Evolutionary conservation across 2,329 filamentous ascomycete genomes (phyloP), one percentile per base, ranked within the genome.

Genomic region (Fusarium agapanthi): DNA sequence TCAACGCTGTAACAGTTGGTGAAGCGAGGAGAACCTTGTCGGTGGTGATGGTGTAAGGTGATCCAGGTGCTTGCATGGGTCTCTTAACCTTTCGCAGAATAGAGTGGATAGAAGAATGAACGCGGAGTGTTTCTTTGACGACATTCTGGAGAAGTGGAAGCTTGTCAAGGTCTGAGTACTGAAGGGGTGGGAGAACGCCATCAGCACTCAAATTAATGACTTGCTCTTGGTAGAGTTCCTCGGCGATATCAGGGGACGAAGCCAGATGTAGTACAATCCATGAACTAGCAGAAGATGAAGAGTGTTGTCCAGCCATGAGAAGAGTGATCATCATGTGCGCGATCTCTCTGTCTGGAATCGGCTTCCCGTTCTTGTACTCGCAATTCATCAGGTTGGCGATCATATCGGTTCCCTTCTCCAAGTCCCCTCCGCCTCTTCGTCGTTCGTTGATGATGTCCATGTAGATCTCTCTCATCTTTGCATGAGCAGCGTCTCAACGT

Each of bases 291-390:
- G 92, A 91, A 10, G 93, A 92, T 0, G 92, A 95, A 4, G 92
- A 93, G 83, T 95, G 93, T 79, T 96, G 93, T 56, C 93, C 93
- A 16, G 91, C 93, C 93, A 96, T 95, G 57, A 95, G 87, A 22
- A 95, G 86, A 0, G 93, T 92, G 77, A 95, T 95, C 93, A 95
- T 95, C 86, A 95, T 93, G 81, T 94, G 91, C 1, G 93, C 92
- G 57, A 95, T 89, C 79, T 95, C 93, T 74, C 90, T 87, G 79
- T 95, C 93, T 0, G 93, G 90, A 3, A 95, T 83, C 0, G 86
- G 82, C 16, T 84, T 86, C 51, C 93, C 93, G 75, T 93, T 86
- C 83, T 95, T 95, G 88, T 95, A 95, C 16, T 83, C 87, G 80
- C 91, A 92, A 73, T 87, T 85, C 92, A 95, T 95, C 62, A 95